Percentiles rank a stretch among this genome's conserved stretches.
These are phyloP conservation scores for Phytophthora pinifolia DNA, from an alignment of 352 stramenopile genomes.

Conservation along the genomic window DNA sequence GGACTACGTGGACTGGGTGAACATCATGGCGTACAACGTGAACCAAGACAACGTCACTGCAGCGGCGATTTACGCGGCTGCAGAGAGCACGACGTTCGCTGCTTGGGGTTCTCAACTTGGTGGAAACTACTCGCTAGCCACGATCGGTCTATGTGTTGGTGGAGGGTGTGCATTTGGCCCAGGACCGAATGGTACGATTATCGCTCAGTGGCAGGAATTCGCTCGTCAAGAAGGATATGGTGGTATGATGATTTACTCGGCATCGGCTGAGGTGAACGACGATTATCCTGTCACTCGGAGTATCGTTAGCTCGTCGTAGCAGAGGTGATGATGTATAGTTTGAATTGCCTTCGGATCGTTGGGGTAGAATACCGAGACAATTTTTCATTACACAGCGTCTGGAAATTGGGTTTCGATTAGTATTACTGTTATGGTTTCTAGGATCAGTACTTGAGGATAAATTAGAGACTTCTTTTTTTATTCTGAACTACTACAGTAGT, in stretches of 20 bases:
- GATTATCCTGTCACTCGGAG: constrained; percentile 55
- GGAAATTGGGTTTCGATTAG: too few species aligned
- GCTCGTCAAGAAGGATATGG: constrained; percentile 34
- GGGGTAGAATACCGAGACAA: too few species aligned
- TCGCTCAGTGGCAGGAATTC: constrained; percentile 52
- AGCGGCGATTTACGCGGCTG: constrained; percentile 51
- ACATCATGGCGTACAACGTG: constrained; percentile 88
- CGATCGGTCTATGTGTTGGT: constrained; percentile 56
- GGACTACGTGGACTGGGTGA: constrained; percentile 69
- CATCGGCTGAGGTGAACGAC: constrained; percentile 51
- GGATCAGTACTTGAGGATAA: too few species aligned
- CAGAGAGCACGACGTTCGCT: constrained; percentile 55
- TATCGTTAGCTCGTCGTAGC: constrained; percentile 30
- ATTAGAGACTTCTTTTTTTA: too few species aligned
- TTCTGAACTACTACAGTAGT: too few species aligned
- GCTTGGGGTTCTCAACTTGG: constrained; percentile 49
- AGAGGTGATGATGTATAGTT: background rate
- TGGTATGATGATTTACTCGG: constrained; percentile 80
- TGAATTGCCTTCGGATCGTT: too few species aligned
- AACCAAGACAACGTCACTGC: constrained; percentile 41
- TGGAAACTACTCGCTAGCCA: constrained; percentile 48
- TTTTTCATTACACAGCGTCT: too few species aligned
- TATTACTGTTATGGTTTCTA: too few species aligned
- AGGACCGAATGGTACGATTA: constrained; percentile 53
- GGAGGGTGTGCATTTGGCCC: constrained; percentile 64